Evolutionary conservation across 805 yeast genomes (phyloP).

Genomic region (Wickerhamomyces silvicola): DNA sequence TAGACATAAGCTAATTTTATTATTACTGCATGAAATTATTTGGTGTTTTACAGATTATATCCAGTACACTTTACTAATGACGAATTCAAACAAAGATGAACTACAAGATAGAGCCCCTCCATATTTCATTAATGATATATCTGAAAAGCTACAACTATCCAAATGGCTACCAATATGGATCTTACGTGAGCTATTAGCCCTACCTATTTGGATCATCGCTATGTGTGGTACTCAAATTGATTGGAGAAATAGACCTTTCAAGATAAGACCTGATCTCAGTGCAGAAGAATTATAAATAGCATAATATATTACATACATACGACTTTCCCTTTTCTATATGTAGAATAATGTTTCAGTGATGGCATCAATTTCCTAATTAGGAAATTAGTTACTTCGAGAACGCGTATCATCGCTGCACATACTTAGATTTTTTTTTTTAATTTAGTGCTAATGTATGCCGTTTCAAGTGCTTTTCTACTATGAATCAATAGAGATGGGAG

Average conservation of each 20-base stretch:
- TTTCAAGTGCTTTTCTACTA: too few relatives aligned
- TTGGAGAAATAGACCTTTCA: constrained; percentile 75
- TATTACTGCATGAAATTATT: constrained; percentile 43
- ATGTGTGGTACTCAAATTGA: constrained; percentile 71
- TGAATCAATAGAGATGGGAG: too few relatives aligned
- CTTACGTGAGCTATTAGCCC: constrained; percentile 63
- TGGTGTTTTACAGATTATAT: constrained; percentile 65
- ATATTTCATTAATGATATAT: constrained; percentile 22
- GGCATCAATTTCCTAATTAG: too few relatives aligned
- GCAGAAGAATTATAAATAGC: constrained; percentile 51
- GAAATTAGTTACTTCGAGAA: too few relatives aligned
- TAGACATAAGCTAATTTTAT: constrained; percentile 30
- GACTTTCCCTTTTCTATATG: too few relatives aligned
- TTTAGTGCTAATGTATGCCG: too few relatives aligned
- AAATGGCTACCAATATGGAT: constrained; percentile 48
- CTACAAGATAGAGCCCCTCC: constrained; percentile 15
- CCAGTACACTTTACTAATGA: constrained; percentile 45
- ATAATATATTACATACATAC: neutral
- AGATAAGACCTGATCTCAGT: constrained; percentile 63
- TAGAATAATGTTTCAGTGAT: too few relatives aligned
- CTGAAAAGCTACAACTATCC: constrained; percentile 12
- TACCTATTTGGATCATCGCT: constrained; percentile 80
- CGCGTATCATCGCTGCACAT: too few relatives aligned
- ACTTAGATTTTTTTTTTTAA: too few relatives aligned
- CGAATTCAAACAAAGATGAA: constrained; percentile 19